Evolutionary conservation across 2,329 filamentous ascomycete genomes (phyloP).

Genomic region (Hymenoscyphus infarciens): DNA sequence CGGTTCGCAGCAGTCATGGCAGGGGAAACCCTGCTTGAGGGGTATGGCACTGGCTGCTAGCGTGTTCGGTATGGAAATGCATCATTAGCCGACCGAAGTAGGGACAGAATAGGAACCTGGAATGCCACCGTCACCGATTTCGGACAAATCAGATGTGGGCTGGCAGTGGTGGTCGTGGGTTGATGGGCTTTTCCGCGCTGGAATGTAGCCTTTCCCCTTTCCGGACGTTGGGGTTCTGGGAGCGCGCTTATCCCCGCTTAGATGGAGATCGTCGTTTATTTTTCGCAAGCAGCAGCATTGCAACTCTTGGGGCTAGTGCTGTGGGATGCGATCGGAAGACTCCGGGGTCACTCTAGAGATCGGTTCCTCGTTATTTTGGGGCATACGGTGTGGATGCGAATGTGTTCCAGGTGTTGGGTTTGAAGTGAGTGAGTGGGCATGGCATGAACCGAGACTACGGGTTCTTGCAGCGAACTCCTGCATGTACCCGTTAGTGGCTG

Average conservation of each 20-base stretch:
- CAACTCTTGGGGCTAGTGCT: background rate
- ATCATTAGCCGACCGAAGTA: slow-evolving; percentile 1
- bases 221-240: slow-evolving; percentile 1
- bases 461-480: background rate
- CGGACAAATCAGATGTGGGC: background rate
- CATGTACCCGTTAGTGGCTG: background rate
- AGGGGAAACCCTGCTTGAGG: background rate
- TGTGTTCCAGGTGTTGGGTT: background rate
- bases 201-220: slow-evolving; percentile 8
- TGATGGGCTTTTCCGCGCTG: background rate
- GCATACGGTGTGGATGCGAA: background rate
- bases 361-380: background rate
- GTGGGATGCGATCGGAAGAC: background rate
- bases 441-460: slow-evolving; percentile 3
- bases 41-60: background rate
- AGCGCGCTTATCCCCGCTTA: slow-evolving; percentile 9
- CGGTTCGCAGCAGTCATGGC: slow-evolving; percentile 18
- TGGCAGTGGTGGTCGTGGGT: background rate
- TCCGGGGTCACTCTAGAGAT: background rate
- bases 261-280: background rate
- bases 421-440: slow-evolving; percentile 1
- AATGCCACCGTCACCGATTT: background rate
- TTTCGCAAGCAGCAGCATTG: background rate
- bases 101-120: background rate
- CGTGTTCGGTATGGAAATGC: slow-evolving; percentile 1